These are phyloP conservation scores for Rutstroemia sp. DNA, from an alignment of 2,329 filamentous ascomycete species.

Conservation along the genomic window DNA sequence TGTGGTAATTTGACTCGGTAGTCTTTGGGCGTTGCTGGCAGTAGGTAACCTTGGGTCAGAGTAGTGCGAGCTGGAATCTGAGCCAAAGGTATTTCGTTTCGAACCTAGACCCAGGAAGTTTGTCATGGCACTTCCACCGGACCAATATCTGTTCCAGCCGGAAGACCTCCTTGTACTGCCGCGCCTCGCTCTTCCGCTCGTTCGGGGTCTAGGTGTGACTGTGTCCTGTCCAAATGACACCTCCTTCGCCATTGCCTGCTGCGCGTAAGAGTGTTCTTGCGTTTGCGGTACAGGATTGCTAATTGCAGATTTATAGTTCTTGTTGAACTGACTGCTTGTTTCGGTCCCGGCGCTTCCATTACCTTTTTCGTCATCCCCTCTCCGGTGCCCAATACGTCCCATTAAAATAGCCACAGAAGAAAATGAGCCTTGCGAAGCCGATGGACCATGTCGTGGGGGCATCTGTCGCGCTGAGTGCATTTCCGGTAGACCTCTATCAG, in stretches of 20 bases:
- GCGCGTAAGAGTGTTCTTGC: slow-evolving; percentile 29
- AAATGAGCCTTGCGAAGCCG: slow-evolving; percentile 49
- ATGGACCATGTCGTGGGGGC: slow-evolving; percentile 37
- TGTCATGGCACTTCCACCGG: slow-evolving; percentile 56
- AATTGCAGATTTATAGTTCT: slow-evolving; percentile 54
- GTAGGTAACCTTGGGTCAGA: slow-evolving; percentile 34
- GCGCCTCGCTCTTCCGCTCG: slow-evolving; percentile 16
- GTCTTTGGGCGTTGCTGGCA: slow-evolving; percentile 36
- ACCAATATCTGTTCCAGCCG: slow-evolving; percentile 74
- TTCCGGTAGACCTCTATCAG: slow-evolving; percentile 35
- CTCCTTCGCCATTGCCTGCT: slow-evolving; percentile 9
- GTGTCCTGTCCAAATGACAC: slow-evolving; percentile 30
- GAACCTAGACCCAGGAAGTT: slow-evolving; percentile 56
- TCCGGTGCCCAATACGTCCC: slow-evolving; percentile 49
- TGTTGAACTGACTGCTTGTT: slow-evolving; percentile 52
- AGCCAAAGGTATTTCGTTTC: slow-evolving; percentile 35
- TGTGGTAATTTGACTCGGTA: slow-evolving; percentile 45
- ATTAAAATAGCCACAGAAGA: slow-evolving; percentile 60
- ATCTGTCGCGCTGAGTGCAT: slow-evolving; percentile 31
- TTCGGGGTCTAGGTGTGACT: slow-evolving; percentile 15
- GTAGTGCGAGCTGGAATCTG: slow-evolving; percentile 45
- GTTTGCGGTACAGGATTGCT: slow-evolving; percentile 52
- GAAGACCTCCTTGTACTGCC: slow-evolving; percentile 52
- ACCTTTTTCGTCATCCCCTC: slow-evolving; percentile 34
- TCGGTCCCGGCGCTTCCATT: slow-evolving; percentile 51